These are phyloP conservation scores for Cudoniella acicularis DNA, from an alignment of 495 filamentous ascomycete genomes.

Conservation along the genomic window DNA sequence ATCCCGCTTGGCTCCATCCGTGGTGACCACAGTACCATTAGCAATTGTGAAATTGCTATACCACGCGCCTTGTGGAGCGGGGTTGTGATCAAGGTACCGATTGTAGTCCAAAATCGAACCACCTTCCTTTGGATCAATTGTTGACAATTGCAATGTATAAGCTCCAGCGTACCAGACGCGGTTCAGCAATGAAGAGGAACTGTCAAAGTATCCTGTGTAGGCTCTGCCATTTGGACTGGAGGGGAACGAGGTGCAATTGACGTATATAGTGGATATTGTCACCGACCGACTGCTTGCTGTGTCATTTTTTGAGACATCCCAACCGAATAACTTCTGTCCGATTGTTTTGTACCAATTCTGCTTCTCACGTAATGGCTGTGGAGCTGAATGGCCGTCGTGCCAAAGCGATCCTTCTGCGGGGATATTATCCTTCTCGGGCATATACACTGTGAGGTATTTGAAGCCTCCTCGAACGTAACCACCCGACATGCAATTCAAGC, in stretches of 20 bases:
- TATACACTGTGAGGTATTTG: conserved; percentile 36
- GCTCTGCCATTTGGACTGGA: conserved; percentile 31
- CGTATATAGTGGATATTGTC: conserved; percentile 28
- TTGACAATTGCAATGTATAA: conserved; percentile 56
- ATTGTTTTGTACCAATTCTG: conserved; percentile 4
- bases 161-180: conserved; percentile 62
- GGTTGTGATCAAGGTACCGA: conserved; percentile 30
- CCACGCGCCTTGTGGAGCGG: conserved; percentile 33
- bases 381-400: conserved; percentile 16
- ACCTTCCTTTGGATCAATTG: conserved; percentile 47
- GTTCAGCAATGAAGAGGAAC: conserved; percentile 45
- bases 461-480: conserved; percentile 35
- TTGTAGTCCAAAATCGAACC: conserved; percentile 43
- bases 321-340: conserved; percentile 23
- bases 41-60: conserved; percentile 45
- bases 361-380: background rate
- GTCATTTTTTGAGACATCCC: conserved; percentile 9
- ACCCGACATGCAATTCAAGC: conserved; percentile 28
- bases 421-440: conserved; percentile 19
- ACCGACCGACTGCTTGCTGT: conserved; percentile 18
- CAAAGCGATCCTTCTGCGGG: conserved; percentile 15
- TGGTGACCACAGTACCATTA: conserved; percentile 46
- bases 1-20: conserved; percentile 57
- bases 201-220: conserved; percentile 50
- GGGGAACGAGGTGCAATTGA: conserved; percentile 36